Conservation (phyloP, 2,329 filamentous ascomycete species). For the Calonectria hawksworthii region DNA sequence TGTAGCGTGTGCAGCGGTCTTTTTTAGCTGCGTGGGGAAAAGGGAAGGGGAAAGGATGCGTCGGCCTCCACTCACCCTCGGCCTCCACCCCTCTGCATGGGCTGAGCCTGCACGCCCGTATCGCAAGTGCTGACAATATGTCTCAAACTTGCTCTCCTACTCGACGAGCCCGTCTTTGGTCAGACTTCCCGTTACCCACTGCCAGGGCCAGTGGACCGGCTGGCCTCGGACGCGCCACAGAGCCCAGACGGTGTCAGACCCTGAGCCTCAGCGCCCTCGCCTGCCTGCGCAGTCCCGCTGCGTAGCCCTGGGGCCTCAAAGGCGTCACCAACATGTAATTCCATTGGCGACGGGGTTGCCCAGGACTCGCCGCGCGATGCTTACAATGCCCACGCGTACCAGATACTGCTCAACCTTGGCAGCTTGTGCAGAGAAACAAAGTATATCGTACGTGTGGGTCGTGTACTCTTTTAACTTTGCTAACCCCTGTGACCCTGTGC, state of each 20-base stretch:
- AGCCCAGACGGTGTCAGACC: neutral
- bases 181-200: neutral
- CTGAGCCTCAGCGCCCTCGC: neutral
- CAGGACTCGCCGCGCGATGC: neutral
- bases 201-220: neutral
- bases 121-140: conserved; percentile 9
- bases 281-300: neutral
- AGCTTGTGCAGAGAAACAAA: neutral
- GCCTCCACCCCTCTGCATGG: conserved; percentile 4
- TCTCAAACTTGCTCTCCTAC: conserved; percentile 10
- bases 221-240: neutral
- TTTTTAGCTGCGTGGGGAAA: neutral
- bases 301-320: too few relatives aligned
- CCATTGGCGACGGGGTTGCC: neutral
- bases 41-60: too few relatives aligned
- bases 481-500: neutral
- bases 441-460: neutral
- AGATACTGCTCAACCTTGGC: neutral
- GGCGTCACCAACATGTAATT: neutral
- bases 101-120: conserved; percentile 8
- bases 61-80: neutral
- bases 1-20: neutral
- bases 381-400: neutral
- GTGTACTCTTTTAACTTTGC: neutral
- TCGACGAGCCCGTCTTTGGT: neutral